Evolutionary conservation across 1,139 yeast species (phyloP).

Genomic region (Blastobotrys raffinosifermentans): DNA sequence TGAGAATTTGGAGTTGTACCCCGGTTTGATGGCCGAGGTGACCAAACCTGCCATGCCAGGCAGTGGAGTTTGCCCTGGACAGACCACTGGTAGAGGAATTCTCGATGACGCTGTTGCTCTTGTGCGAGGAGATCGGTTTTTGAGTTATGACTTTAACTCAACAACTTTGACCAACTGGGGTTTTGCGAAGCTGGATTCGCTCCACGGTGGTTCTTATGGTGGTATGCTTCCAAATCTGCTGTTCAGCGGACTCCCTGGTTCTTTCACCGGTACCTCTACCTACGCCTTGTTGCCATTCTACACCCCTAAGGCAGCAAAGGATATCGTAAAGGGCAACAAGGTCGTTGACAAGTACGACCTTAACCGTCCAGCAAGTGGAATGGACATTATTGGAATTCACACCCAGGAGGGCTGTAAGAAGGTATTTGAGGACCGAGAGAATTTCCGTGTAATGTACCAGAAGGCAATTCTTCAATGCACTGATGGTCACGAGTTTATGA

Average conservation of each 20-base stretch:
- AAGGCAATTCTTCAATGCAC: conserved; percentile 9
- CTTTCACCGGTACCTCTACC: conserved; percentile 7
- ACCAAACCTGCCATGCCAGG: conserved; percentile 10
- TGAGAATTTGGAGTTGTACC: conserved; percentile 9
- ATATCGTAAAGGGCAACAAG: conserved; percentile 5
- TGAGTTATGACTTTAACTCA: conserved; percentile 9
- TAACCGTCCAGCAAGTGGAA: conserved; percentile 8
- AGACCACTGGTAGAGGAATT: conserved; percentile 10
- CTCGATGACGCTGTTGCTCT: conserved; percentile 10
- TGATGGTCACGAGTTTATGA: conserved; percentile 10
- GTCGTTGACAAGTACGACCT: conserved; percentile 7
- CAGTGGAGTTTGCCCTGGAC: conserved; percentile 11
- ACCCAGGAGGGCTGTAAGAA: conserved; percentile 10
- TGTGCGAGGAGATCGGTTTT: conserved; percentile 8
- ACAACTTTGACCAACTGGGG: conserved; percentile 11
- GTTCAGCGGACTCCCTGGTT: conserved; percentile 6
- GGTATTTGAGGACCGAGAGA: conserved; percentile 9
- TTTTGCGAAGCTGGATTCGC: conserved; percentile 8
- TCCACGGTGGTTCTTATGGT: conserved; percentile 8
- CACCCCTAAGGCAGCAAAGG: conserved; percentile 8
- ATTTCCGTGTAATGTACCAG: conserved; percentile 9
- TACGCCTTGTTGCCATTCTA: conserved; percentile 9
- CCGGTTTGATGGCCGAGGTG: conserved; percentile 10
- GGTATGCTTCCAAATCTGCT: conserved; percentile 7
- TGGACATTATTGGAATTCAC: conserved; percentile 9